Evolutionary conservation across 2,329 filamentous ascomycete species (phyloP).

Genomic region (Calycina herbarum): DNA sequence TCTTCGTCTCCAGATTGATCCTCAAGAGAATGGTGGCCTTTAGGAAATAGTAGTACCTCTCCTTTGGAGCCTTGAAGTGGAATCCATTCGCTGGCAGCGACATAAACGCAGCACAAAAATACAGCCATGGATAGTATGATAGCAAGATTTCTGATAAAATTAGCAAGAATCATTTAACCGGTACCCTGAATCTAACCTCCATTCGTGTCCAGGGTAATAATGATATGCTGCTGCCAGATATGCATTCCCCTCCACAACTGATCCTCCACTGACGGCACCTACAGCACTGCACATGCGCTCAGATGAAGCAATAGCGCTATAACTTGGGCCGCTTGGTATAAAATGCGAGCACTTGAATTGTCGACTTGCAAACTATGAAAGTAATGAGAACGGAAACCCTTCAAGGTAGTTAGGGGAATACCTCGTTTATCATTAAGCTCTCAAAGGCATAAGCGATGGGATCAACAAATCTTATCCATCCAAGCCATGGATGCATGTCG

Average conservation of each 20-base stretch:
- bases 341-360: conserved; percentile 20
- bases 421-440: conserved; percentile 75
- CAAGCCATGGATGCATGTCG: conserved; percentile 75
- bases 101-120: conserved; percentile 60
- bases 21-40: conserved; percentile 31
- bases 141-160: conserved; percentile 56
- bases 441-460: conserved; percentile 75
- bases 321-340: conserved; percentile 16
- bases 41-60: conserved; percentile 72
- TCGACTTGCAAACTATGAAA: conserved; percentile 46
- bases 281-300: conserved; percentile 49
- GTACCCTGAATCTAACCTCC: not conserved
- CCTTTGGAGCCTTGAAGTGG: conserved; percentile 64
- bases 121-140: conserved; percentile 64
- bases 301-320: not conserved
- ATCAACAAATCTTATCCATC: conserved; percentile 70
- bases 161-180: no score
- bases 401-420: not conserved
- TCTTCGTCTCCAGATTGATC: not conserved
- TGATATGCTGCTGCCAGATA: conserved; percentile 13
- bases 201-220: conserved; percentile 37
- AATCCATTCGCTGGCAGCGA: conserved; percentile 61
- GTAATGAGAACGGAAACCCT: not conserved
- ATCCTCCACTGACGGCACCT: conserved; percentile 48
- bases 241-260: conserved; percentile 54